A percentile compares a stretch with the other conserved stretches of the same genome.
These are phyloP conservation scores for Cladosporium sp. DNA, from an alignment of 2,329 filamentous ascomycete genomes.

Conservation along the genomic window DNA sequence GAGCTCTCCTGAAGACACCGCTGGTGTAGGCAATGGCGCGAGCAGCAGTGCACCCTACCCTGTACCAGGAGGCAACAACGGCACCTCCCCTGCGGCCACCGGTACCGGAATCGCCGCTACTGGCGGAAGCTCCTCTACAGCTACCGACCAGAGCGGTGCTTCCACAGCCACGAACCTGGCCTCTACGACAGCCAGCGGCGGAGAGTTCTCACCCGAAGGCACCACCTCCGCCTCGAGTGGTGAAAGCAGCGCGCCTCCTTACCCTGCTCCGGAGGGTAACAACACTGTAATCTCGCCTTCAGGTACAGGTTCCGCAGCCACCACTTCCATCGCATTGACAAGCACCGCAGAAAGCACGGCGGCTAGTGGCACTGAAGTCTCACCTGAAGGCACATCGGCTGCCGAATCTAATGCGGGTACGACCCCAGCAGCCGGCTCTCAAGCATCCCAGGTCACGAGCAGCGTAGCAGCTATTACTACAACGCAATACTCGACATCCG, in stretches of 20 bases:
- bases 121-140: background rate
- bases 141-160: background rate
- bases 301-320: background rate
- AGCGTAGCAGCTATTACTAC: background rate
- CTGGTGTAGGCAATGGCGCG: background rate
- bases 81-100: background rate
- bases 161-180: background rate
- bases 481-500: constrained; percentile 3
- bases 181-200: background rate
- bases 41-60: background rate
- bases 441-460: background rate
- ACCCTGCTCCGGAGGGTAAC: background rate
- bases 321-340: background rate
- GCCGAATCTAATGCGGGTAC: background rate
- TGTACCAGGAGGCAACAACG: background rate
- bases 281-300: background rate
- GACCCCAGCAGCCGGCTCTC: background rate
- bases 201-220: background rate
- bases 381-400: background rate
- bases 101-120: background rate
- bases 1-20: background rate
- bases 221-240: background rate
- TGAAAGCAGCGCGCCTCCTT: background rate
- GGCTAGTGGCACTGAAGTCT: background rate
- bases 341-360: background rate